Base-by-base conservation (phyloP, 805 yeast species). In the Sugiyamaella valdiviana region DNA sequence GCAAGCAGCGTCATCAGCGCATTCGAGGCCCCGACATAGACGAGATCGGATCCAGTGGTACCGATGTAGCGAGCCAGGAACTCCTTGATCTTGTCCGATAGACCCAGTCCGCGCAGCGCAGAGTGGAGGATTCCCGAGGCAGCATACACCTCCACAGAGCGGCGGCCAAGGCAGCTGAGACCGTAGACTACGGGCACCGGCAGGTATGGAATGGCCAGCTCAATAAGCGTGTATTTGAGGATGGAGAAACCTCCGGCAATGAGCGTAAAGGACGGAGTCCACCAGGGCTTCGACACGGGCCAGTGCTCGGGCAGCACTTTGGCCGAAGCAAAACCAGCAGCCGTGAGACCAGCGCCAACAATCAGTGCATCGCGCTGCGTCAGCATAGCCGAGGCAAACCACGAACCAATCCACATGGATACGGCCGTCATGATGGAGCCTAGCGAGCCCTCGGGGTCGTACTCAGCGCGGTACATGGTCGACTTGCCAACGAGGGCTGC, bases 361-460 rank as follows among this genome's bases (percentile, higher is more conserved):
- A 56, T 39, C 2, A 59, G 42, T 3, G 64, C 42, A 22, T 63
- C 61, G 21, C 51, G 47, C n/a, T 51, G 37, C 6, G 60, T 38
- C 23, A 60, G 50, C 14, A 53, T 46, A 26, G 55, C 55, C 7
- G 47, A 40, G 17, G 53, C 54, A 44, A 57, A 64, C 67, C 66
- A 65, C 23, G 50, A 56, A 1, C 71, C 72, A 21, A 62, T 49
- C 69, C 70, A 68, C 56, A 68, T 57, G 6, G 69, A 59, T 1
- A 66, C 62, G 0, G 70, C 53, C 5, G 70, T 64, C 56, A 59
- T 64, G 9, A 68, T 47, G 6, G 64, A 51, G 3, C 71, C 70
- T 15, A 68, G 55, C n/a, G 65, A 45, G 2, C 70, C 71, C 47
- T 68, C 71, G 1, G 72, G 72, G 43, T 67, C 72, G 45, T 58